A percentile compares a stretch with the other conserved stretches of the same genome.
These are phyloP conservation scores for Cladosporium colombiae DNA, from an alignment of 2,329 filamentous ascomycete species.

Conservation along the genomic window DNA sequence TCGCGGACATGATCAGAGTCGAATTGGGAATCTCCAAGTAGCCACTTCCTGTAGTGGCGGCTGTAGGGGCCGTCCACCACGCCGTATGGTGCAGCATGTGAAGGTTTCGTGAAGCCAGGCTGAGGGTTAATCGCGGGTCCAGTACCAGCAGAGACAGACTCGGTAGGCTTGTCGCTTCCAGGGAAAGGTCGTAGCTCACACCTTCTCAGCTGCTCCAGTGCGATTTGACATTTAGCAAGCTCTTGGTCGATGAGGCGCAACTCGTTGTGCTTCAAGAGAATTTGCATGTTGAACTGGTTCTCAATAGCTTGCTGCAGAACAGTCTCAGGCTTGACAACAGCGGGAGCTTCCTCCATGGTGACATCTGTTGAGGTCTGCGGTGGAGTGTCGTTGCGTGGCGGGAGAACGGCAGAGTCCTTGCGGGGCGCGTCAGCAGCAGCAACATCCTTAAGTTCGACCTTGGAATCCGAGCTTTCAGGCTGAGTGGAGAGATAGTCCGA, in stretches of 20 bases:
- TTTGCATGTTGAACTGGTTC: slow-evolving; percentile 86
- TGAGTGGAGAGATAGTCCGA: slow-evolving; percentile 19
- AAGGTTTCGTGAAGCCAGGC: slow-evolving; percentile 65
- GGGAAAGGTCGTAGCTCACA: slow-evolving; percentile 93
- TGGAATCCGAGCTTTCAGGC: background rate
- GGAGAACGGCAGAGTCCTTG: slow-evolving; percentile 17
- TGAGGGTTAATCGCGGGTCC: slow-evolving; percentile 67
- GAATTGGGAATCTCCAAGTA: slow-evolving; percentile 84
- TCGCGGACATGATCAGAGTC: slow-evolving; percentile 53
- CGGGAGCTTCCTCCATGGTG: slow-evolving; percentile 22
- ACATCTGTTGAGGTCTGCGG: slow-evolving; percentile 5
- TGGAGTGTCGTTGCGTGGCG: background rate
- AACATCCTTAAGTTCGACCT: slow-evolving; percentile 11
- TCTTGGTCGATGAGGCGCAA: slow-evolving; percentile 93
- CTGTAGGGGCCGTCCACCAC: slow-evolving; percentile 91
- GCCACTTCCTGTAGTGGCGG: slow-evolving; percentile 92
- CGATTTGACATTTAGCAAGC: slow-evolving; percentile 90
- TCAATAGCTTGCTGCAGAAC: slow-evolving; percentile 70
- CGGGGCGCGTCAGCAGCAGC: background rate
- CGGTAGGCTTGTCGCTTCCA: slow-evolving; percentile 64
- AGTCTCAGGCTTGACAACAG: slow-evolving; percentile 17
- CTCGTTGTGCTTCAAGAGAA: slow-evolving; percentile 92
- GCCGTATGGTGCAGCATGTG: slow-evolving; percentile 84
- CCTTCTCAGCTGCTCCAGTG: slow-evolving; percentile 88
- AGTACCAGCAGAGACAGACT: slow-evolving; percentile 71